Conservation (phyloP, 768 basidiomycete species). For the Chalciporus chontae region DNA sequence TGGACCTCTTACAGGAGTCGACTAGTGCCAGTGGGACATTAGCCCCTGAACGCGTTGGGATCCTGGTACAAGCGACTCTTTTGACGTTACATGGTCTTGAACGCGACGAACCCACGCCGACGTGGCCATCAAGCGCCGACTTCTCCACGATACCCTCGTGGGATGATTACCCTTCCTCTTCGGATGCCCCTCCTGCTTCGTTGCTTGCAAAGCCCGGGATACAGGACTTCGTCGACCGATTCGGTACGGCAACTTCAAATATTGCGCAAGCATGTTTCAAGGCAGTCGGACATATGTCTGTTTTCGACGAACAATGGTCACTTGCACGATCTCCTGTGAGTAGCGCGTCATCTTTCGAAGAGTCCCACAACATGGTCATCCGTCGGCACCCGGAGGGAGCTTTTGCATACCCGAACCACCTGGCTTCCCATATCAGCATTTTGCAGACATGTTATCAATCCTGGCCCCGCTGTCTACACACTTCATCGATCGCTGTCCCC, state of each 20-base stretch:
- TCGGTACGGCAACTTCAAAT: conserved; percentile 50
- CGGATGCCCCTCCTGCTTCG: conserved; percentile 54
- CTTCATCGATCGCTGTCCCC: conserved; percentile 44
- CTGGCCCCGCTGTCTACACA: conserved; percentile 78
- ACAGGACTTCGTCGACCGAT: conserved; percentile 68
- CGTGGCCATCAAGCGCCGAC: conserved; percentile 77
- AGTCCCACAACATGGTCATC: conserved; percentile 63
- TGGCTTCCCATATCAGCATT: conserved; percentile 62
- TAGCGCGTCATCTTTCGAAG: conserved; percentile 55
- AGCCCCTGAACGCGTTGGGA: conserved; percentile 69
- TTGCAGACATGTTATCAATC: conserved; percentile 76
- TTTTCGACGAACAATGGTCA: conserved; percentile 85
- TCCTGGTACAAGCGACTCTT: conserved; percentile 75
- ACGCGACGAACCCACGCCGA: conserved; percentile 61
- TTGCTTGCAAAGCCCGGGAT: conserved; percentile 62
- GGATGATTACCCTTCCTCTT: conserved; percentile 70
- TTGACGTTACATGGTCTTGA: conserved; percentile 71
- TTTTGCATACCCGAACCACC: conserved; percentile 63
- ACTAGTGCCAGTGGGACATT: conserved; percentile 42
- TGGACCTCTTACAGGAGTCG: conserved; percentile 77
- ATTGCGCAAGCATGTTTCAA: conserved; percentile 61
- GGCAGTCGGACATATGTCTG: conserved; percentile 67
- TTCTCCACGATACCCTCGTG: conserved; percentile 51
- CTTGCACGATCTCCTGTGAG: conserved; percentile 43
- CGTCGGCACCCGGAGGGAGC: conserved; percentile 63